Evolutionary conservation across 345 rosid genomes (phyloP).

Genomic region (Ailanthus altissimus): DNA sequence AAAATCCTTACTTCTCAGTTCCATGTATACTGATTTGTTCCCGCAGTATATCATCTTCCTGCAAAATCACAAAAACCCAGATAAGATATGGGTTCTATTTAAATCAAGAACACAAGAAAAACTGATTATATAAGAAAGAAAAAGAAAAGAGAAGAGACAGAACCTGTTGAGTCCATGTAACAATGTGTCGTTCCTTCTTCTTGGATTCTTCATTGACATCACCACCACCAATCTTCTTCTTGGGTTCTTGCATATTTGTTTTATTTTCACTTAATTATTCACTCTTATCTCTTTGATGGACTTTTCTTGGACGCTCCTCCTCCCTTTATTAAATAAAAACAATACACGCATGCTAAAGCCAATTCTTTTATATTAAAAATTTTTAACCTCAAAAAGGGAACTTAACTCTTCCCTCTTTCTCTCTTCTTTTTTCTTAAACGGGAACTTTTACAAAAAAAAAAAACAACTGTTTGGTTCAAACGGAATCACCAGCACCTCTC

Average conservation of each 20-base stretch:
- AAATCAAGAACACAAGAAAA: constrained; percentile 20
- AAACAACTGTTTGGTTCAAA: constrained; percentile 51
- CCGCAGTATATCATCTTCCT: constrained; percentile 95
- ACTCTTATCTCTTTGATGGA: constrained; percentile 25
- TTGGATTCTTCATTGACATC: constrained; percentile 55
- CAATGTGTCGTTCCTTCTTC: constrained; percentile 92
- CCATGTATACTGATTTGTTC: constrained; percentile 79
- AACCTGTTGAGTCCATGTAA: constrained; percentile 80
- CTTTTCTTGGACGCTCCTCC: constrained; percentile 56
- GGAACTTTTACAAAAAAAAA: neutral
- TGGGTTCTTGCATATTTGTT: constrained; percentile 47
- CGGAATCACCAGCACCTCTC: constrained; percentile 33
- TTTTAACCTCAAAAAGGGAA: constrained; percentile 15
- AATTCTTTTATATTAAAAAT: constrained; percentile 28
- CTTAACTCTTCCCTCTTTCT: neutral
- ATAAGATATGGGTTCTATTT: neutral
- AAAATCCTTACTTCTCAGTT: constrained; percentile 70
- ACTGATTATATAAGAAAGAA: neutral
- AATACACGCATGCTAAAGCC: constrained; percentile 55
- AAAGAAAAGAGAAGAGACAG: neutral
- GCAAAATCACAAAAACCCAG: constrained; percentile 37
- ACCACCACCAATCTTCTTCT: constrained; percentile 40
- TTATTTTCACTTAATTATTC: constrained; percentile 15
- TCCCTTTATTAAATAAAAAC: constrained; percentile 55
- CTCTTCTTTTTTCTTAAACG: constrained; percentile 7